phyloP scores from a whole-genome alignment of 257 asterid species.

The Ilex aquifolium region DNA sequence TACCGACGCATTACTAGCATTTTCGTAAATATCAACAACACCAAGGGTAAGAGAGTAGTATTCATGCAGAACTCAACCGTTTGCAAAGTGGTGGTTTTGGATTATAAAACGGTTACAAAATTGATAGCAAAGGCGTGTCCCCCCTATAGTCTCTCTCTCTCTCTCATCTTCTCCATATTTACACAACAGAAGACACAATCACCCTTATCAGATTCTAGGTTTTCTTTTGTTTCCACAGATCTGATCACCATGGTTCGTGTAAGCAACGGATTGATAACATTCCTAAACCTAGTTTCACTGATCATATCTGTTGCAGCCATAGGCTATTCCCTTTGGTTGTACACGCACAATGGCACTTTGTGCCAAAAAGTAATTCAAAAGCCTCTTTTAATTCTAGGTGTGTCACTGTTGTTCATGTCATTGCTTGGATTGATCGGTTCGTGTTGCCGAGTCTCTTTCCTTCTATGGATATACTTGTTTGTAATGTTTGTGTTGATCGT shows the following conservation, averaged over 20 bases:
- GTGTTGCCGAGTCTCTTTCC: background rate
- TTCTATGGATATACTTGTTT: background rate
- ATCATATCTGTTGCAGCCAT: background rate
- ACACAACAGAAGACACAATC: too few species aligned
- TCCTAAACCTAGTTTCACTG: background rate
- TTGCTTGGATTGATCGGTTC: background rate
- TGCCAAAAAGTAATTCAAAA: constrained; percentile 1
- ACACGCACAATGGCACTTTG: background rate
- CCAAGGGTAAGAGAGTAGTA: too few species aligned
- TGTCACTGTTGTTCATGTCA: background rate
- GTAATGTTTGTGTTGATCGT: background rate
- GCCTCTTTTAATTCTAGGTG: background rate
- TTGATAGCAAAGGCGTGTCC: too few species aligned
- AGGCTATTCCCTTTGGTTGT: background rate
- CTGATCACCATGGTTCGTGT: background rate
- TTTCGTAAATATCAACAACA: too few species aligned
- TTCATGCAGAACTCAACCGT: too few species aligned
- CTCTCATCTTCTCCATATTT: too few species aligned
- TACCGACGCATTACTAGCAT: too few species aligned
- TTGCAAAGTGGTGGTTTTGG: too few species aligned
- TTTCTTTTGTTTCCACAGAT: too few species aligned
- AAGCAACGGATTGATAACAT: background rate
- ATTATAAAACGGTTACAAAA: too few species aligned
- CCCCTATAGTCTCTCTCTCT: too few species aligned
- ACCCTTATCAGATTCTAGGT: too few species aligned